phyloP scores from a whole-genome alignment of 108 stramenopile genomes.

The Cyclotella cryptica region DNA sequence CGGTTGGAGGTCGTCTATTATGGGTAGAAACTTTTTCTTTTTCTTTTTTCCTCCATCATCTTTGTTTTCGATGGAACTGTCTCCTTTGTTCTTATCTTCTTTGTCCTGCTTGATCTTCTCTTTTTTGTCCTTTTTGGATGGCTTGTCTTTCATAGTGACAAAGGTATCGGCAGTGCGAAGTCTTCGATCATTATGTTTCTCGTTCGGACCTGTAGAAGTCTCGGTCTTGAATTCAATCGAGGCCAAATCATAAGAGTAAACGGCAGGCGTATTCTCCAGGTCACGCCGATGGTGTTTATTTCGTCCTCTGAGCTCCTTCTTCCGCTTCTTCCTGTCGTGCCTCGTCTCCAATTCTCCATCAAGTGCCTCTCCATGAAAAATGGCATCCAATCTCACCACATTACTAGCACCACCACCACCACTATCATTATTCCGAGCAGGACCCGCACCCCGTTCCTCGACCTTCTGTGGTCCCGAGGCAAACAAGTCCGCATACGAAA shows the following conservation, averaged over 20 bases:
- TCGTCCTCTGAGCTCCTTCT: background rate
- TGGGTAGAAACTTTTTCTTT: slow-evolving; percentile 12
- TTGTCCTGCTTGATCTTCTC: slow-evolving; percentile 14
- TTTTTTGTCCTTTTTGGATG: slow-evolving; percentile 7
- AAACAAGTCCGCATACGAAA: slow-evolving; percentile 23
- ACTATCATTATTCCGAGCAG: background rate
- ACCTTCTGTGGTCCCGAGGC: background rate
- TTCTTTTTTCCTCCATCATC: background rate
- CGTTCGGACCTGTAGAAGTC: background rate
- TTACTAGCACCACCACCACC: background rate
- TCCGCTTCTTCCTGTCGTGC: background rate
- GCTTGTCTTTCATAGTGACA: slow-evolving; percentile 10
- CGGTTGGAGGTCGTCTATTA: background rate
- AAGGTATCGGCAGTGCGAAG: slow-evolving; percentile 13
- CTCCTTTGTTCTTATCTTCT: slow-evolving; percentile 11
- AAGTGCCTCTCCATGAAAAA: background rate
- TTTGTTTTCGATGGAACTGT: slow-evolving; percentile 9
- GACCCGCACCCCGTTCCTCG: background rate
- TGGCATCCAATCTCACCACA: background rate
- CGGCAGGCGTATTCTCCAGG: background rate
- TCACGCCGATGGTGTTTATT: background rate
- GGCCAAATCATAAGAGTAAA: background rate
- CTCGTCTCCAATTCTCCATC: background rate
- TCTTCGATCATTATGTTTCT: background rate
- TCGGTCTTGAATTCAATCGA: background rate